These are phyloP conservation scores for Aspergillus novofumigatus DNA, from an alignment of 2,329 filamentous ascomycete genomes.

Conservation along the genomic window DNA sequence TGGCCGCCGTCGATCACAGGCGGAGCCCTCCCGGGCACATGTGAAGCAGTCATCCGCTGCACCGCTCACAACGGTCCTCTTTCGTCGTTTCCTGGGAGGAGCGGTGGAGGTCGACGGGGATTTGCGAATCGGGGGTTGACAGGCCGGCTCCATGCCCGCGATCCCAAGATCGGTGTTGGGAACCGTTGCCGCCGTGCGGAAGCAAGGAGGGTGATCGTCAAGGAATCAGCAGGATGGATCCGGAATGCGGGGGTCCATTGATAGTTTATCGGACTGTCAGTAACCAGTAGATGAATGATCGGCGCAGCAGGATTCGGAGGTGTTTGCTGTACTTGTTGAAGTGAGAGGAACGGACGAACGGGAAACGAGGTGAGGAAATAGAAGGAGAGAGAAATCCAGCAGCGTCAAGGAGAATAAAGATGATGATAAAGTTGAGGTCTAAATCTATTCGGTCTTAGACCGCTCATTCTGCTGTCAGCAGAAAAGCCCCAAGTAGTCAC, in stretches of 20 bases:
- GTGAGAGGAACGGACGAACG: background rate
- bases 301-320: background rate
- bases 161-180: background rate
- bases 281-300: conserved; percentile 1
- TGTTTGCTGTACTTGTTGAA: background rate
- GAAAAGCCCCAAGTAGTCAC: background rate
- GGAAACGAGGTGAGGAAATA: background rate
- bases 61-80: conserved; percentile 81
- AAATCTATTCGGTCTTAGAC: background rate
- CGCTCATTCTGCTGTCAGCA: background rate
- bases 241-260: conserved; percentile 18
- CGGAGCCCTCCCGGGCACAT: conserved; percentile 75
- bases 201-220: conserved; percentile 4
- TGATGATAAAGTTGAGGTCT: background rate
- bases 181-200: background rate
- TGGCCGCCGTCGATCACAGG: conserved; percentile 86
- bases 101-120: conserved; percentile 19
- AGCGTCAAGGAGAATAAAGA: conserved; percentile 2
- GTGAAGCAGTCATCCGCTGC: conserved; percentile 94
- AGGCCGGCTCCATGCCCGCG: conserved; percentile 17
- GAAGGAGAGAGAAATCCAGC: background rate
- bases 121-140: conserved; percentile 24
- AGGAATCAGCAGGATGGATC: conserved; percentile 5
- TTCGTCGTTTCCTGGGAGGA: conserved; percentile 65
- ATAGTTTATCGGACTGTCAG: background rate